Base-by-base conservation (phyloP, 495 filamentous ascomycete genomes). In the Aspergillus nidulans region DNA sequence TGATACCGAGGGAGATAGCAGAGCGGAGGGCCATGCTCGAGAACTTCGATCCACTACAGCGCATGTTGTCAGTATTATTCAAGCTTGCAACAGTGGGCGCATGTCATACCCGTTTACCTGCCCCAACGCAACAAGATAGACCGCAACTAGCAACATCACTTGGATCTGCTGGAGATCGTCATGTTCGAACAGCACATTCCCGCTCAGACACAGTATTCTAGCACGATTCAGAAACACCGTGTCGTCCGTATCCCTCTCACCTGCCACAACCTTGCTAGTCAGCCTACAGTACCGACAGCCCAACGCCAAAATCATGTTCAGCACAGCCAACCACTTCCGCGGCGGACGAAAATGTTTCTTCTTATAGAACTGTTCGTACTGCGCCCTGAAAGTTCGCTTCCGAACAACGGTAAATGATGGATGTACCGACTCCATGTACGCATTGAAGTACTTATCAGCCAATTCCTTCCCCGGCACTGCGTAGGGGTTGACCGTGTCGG, bases 281-380 rank as follows among this genome's bases (percentile, higher is more conserved):
- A 68, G 61, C 72, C 71, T 52, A 65, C 64, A 62, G 56, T 78
- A 69, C n/a, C 66, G 70, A 53, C 76, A 67, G 6, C 77, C 80
- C 56, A 87, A 81, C 3, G 85, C 85, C 56, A 88, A 85, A 26
- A 88, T 75, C 55, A 86, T 70, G 59, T 89, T 88, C 32, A 87
- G 49, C 16, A 82, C 80, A 0, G 80, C 80, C 12, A 84, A 71
- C 82, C 82, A 87, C 42, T 76, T 69, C 9, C 47, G 55, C 0
- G 65, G 64, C 1, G 73, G 68, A 3, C 55, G 57, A 10, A 64
- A 44, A 7, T 30, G 44, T 3, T 44, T 26, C 3, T 49, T 32
- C 12, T 59, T 60, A 28, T 61, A 72, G 42, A 75, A 74, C 24
- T 66, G 52, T 23, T 60, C 61, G 61, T 78, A 80, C 55, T 80